phyloP scores from a whole-genome alignment of 2,329 filamentous ascomycete species.

The Colletotrichum somersetense region DNA sequence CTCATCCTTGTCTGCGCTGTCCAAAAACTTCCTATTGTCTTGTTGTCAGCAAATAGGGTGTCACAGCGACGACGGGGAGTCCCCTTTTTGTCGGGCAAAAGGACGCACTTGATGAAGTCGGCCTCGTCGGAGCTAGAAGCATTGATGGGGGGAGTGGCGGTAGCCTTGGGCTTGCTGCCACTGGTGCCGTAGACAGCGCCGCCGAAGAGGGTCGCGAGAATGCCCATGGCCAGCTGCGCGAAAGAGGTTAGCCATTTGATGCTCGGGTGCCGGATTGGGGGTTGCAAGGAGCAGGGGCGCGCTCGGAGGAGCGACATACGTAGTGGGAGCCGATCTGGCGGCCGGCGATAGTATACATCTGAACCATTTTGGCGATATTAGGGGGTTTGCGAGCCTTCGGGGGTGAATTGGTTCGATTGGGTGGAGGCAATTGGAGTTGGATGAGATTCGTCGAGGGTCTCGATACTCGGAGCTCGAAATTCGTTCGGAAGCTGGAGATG shows the following conservation, averaged over 20 bases:
- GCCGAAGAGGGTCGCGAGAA: slow-evolving; percentile 63
- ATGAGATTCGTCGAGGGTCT: slow-evolving; percentile 32
- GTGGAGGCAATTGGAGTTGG: slow-evolving; percentile 48
- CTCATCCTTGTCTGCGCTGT: slow-evolving; percentile 56
- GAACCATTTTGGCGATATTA: slow-evolving; percentile 58
- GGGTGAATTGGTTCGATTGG: slow-evolving; percentile 47
- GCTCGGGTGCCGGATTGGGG: slow-evolving; percentile 20
- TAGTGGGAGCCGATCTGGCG: slow-evolving; percentile 72
- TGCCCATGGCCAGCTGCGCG: slow-evolving; percentile 68
- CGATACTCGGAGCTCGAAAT: slow-evolving; percentile 44
- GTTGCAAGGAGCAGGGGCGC: slow-evolving; percentile 20
- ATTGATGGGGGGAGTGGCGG: slow-evolving; percentile 69
- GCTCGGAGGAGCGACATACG: slow-evolving; percentile 57
- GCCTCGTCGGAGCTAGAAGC: slow-evolving; percentile 72
- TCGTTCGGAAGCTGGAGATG: slow-evolving; percentile 41
- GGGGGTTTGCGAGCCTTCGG: slow-evolving; percentile 45
- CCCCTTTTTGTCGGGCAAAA: slow-evolving; percentile 8
- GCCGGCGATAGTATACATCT: slow-evolving; percentile 68
- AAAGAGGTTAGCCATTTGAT: slow-evolving; percentile 43
- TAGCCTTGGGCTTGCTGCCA: slow-evolving; percentile 58
- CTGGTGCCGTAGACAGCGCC: slow-evolving; percentile 55
- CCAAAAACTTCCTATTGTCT: slow-evolving; percentile 60
- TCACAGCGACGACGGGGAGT: neutral
- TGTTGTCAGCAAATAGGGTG: slow-evolving; percentile 38
- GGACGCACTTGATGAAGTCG: slow-evolving; percentile 73